phyloP scores from a whole-genome alignment of 768 basidiomycete species.

The Imleria badia region DNA sequence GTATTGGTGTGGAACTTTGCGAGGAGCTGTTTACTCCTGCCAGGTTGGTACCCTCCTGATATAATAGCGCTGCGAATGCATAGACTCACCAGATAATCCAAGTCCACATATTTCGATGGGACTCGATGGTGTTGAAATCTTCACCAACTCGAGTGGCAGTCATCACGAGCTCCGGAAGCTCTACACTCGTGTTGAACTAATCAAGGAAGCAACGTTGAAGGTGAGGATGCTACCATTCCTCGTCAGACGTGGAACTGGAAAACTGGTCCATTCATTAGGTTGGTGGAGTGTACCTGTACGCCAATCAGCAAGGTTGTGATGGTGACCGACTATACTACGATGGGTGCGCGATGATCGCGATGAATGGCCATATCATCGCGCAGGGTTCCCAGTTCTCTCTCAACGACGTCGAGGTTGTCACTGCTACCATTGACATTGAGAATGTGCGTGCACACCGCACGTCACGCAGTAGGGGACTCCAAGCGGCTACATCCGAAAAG shows the following conservation, averaged over 20 bases:
- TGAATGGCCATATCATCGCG: slow-evolving; percentile 89
- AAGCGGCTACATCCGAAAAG: slow-evolving; percentile 71
- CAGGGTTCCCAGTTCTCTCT: slow-evolving; percentile 98
- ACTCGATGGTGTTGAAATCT: slow-evolving; percentile 97
- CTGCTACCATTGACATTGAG: slow-evolving; percentile 95
- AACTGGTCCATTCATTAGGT: slow-evolving; percentile 48
- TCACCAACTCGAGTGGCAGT: slow-evolving; percentile 97
- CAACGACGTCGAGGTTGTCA: slow-evolving; percentile 93
- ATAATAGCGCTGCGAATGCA: too few species aligned
- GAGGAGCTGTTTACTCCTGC: slow-evolving; percentile 97
- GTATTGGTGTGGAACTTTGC: slow-evolving; percentile 95
- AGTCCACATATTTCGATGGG: slow-evolving; percentile 99
- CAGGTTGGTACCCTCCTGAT: slow-evolving; percentile 50
- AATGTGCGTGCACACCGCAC: slow-evolving; percentile 90
- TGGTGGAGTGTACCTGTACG: slow-evolving; percentile 95
- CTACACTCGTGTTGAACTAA: slow-evolving; percentile 85
- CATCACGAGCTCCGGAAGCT: slow-evolving; percentile 99
- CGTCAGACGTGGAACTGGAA: not conserved
- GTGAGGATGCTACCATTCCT: slow-evolving; percentile 36
- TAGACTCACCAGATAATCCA: not conserved
- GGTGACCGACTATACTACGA: slow-evolving; percentile 98
- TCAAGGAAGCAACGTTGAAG: slow-evolving; percentile 96
- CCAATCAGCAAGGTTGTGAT: slow-evolving; percentile 99
- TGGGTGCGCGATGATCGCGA: slow-evolving; percentile 93
- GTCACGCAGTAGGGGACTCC: slow-evolving; percentile 82